phyloP scores from a whole-genome alignment of 768 basidiomycete species.

The Lactarius trivialis region DNA sequence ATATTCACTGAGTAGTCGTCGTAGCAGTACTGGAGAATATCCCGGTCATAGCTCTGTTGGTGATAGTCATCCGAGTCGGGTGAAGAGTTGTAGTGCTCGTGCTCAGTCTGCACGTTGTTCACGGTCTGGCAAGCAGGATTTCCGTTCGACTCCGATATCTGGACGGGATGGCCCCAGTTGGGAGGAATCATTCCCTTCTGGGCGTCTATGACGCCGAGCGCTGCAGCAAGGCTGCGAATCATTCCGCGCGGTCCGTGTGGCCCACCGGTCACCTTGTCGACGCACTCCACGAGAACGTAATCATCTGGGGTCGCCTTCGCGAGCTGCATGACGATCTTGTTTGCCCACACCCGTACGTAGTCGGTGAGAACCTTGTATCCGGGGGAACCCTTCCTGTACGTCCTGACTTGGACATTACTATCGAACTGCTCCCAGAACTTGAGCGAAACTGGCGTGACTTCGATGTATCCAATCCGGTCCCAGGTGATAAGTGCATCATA shows the following conservation, averaged over 20 bases:
- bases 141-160: not conserved
- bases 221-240: constrained; percentile 20
- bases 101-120: not conserved
- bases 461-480: constrained; percentile 24
- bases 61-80: not conserved
- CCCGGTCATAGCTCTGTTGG: not conserved
- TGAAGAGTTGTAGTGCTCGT: not conserved
- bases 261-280: constrained; percentile 4
- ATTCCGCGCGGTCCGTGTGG: constrained; percentile 23
- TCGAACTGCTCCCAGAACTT: constrained; percentile 27
- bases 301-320: constrained; percentile 10
- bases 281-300: constrained; percentile 8
- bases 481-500: constrained; percentile 28
- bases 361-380: constrained; percentile 3
- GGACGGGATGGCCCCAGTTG: constrained; percentile 14
- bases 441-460: constrained; percentile 28
- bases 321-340: constrained; percentile 19
- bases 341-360: constrained; percentile 7
- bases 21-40: not conserved
- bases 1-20: not conserved
- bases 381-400: not conserved
- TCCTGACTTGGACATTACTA: not conserved
- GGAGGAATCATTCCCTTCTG: constrained; percentile 7
- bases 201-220: constrained; percentile 4
- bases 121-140: not conserved